Base-by-base conservation (phyloP, 192 early-diverging fungal genomes). In the Phlyctochytrium arcticum region DNA sequence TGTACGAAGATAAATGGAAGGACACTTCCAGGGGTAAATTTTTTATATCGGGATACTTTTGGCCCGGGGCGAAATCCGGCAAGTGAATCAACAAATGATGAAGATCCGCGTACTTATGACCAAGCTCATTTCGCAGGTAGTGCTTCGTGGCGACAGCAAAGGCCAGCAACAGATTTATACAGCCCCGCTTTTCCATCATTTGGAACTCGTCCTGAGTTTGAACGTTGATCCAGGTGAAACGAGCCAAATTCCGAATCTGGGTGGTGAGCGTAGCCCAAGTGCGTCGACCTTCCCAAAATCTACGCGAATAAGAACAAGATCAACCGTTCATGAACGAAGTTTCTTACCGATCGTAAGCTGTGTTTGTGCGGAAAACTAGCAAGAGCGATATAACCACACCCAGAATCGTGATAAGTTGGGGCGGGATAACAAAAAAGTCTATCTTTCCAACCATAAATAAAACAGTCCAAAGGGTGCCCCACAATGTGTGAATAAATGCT, bases 331-430 rank as follows among this genome's bases (percentile, higher is more conserved):
- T 1, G 1, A 44, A 19, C 2, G 21, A 44, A 53, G 0, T 26
- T 21, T 50, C 58, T 3, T 4, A 60, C 58, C 58, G 10, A 48
- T 60, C 58, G 42, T 66, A 66, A 6, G 64, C 64, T 3, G 87
- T 86, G 75, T 90, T 92, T 60, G 87, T 89, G 64, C 92, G 83
- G 72, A 94, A 94, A 37, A 87, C 90, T 29, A 94, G 75, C 17
- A 94, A 75, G 65, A 94, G 67, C 57, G 72, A 70, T 42, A 74
- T 71, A 17, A 70, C 76, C 3, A 68, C 68, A 49, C 69, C 72
- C 15, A 78, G 67, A 24, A 78, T 61, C 5, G 66, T 74, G 54
- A 78, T 74, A 12, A 81, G 60, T 12, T 67, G 58, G 17, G 62
- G 54, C 26, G 65, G 68, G 33, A 75, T 70, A 26, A 67, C 73